Evolutionary conservation across 805 yeast species (phyloP), one percentile per base, ranked within the genome.

Genomic region (Hanseniaspora hatyaiensis): DNA sequence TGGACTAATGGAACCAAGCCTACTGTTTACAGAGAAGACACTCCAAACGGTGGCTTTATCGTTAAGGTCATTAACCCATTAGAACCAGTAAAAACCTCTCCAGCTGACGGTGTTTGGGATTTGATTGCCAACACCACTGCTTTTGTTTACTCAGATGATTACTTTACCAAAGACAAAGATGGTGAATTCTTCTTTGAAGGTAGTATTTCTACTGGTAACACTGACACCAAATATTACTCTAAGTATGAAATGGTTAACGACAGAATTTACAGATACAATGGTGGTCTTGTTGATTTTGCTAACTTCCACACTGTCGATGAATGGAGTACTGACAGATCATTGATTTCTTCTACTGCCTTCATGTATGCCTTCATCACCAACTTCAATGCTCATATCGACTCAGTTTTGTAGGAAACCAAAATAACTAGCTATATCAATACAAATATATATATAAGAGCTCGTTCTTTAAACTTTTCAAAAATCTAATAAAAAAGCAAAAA

Each of bases 81-180:
- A 30, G 75, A 72, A 43, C 75, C 77, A 2, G 75, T 82, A 0
- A 77, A 78, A 1, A 54, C 68, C 1, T 64, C 78, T 0, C 80
- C 82, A 6, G 55, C 51, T 28, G 69, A 63, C 18, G 69, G 66
- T 33, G 61, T 61, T 2, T 80, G 83, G 82, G 64, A 66, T 8
- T 53, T 66, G 19, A 67, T 81, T 42, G 71, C 80, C 0, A 87
- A 88, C 13, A 70, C 79, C 15, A 65, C 77, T 26, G 71, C 78
- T 50, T 49, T 36, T 71, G 74, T 51, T 69, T 81, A 44, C 72
- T 71, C 54, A 81, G 78, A 60, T 77, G 75, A 43, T 49, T 53
- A 42, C 18, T 51, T 48, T 28, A 36, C 40, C 19, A n/a, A 33
- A 5, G 47, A 31, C 8, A 16, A 32, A 3, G 32, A 40, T 12